phyloP scores from a whole-genome alignment of 306 rosid species.

The Castanea crenata region DNA sequence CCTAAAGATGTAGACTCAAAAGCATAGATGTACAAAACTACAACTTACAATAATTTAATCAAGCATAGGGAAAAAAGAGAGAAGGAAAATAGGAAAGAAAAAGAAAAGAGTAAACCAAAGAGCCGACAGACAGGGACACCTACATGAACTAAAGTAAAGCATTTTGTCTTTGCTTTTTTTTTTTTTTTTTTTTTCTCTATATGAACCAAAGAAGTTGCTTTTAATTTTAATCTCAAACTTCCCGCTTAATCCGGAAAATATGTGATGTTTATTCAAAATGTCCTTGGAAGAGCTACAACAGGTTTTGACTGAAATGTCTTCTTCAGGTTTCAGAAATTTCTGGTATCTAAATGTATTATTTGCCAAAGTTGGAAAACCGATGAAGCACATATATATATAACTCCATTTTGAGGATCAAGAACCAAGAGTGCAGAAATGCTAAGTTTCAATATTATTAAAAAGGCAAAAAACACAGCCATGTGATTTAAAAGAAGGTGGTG shows the following conservation, averaged over 20 bases:
- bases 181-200: neutral
- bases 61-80: neutral
- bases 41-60: neutral
- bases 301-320: neutral
- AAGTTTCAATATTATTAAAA: no score
- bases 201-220: constrained; percentile 16
- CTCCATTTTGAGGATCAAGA: no score
- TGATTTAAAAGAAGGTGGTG: no score
- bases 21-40: neutral
- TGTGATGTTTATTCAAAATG: constrained; percentile 3
- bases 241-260: constrained; percentile 20
- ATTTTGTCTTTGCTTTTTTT: constrained; percentile 3
- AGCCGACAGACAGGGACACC: constrained; percentile 35
- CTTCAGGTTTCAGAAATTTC: neutral
- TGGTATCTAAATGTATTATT: no score
- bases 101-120: constrained; percentile 15
- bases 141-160: constrained; percentile 24
- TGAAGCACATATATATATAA: no score
- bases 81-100: constrained; percentile 10
- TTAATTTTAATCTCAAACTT: constrained; percentile 19
- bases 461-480: no score
- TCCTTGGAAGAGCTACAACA: neutral
- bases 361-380: no score
- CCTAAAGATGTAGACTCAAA: constrained; percentile 14
- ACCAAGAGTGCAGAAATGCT: no score